phyloP scores from a whole-genome alignment of 2,329 filamentous ascomycete species.

The Fusarium sp. region DNA sequence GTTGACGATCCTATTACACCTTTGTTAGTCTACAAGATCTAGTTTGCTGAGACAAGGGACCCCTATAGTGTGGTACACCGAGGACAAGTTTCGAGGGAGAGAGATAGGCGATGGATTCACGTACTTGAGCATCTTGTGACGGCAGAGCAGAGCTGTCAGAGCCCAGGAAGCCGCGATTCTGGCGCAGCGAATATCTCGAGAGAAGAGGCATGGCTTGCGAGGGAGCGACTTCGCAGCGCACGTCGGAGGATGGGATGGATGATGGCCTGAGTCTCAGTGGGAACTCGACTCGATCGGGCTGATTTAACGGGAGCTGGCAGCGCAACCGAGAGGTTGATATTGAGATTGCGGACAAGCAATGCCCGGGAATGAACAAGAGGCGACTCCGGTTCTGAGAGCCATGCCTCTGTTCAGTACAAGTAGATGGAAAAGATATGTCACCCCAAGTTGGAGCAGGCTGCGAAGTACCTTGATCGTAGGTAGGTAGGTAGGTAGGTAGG shows the following conservation, averaged over 20 bases:
- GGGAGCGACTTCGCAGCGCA: conserved; percentile 28
- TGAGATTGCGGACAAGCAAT: conserved; percentile 31
- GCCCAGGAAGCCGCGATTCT: conserved; percentile 63
- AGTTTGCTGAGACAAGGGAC: conserved; percentile 18
- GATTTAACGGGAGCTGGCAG: conserved; percentile 16
- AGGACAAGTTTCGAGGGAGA: conserved; percentile 4
- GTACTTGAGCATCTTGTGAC: conserved; percentile 61
- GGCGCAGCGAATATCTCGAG: conserved; percentile 45
- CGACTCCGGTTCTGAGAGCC: conserved; percentile 35
- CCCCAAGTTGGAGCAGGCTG: conserved; percentile 35
- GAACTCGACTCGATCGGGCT: not conserved
- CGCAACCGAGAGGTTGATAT: conserved; percentile 10
- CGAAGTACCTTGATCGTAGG: conserved; percentile 1
- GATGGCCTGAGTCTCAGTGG: conserved; percentile 32
- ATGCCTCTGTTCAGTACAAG: conserved; percentile 10
- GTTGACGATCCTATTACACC: conserved; percentile 58
- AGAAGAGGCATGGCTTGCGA: conserved; percentile 48
- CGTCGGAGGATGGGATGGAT: conserved; percentile 32
- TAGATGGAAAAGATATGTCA: conserved; percentile 24
- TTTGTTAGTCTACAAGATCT: conserved; percentile 24
- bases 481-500: no score
- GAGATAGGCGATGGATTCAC: conserved; percentile 33
- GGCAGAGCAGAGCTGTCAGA: conserved; percentile 62
- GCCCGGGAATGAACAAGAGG: conserved; percentile 17
- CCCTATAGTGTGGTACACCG: conserved; percentile 16